Conservation (phyloP, 768 basidiomycete genomes). For the Coprinopsis cinerea region DNA sequence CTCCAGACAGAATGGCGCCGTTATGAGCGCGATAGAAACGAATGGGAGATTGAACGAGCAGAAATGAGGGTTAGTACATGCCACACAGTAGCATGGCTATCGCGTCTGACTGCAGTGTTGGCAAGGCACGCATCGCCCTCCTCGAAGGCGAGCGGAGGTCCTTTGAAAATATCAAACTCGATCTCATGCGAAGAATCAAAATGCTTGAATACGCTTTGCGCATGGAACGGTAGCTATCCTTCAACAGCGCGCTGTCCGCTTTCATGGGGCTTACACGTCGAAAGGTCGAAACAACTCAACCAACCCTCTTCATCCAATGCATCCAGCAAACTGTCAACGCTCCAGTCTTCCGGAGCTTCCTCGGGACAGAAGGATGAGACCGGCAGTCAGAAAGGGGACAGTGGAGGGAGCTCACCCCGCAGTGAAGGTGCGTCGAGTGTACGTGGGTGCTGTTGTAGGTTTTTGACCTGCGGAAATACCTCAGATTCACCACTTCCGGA, state of each 20-base stretch:
- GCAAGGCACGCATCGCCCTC: slow-evolving; percentile 90
- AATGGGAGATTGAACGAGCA: slow-evolving; percentile 99
- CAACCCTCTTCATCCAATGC: slow-evolving; percentile 53
- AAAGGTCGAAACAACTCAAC: slow-evolving; percentile 75
- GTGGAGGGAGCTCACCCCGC: slow-evolving; percentile 76
- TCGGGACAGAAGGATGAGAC: slow-evolving; percentile 66
- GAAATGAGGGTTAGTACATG: slow-evolving; percentile 86
- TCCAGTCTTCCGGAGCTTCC: slow-evolving; percentile 47
- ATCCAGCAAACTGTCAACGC: slow-evolving; percentile 58
- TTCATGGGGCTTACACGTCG: slow-evolving; percentile 16
- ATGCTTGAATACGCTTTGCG: slow-evolving; percentile 98
- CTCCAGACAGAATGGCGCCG: slow-evolving; percentile 97
- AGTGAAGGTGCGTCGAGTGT: slow-evolving; percentile 58
- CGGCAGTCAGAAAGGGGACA: slow-evolving; percentile 71
- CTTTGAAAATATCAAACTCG: slow-evolving; percentile 94
- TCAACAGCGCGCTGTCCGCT: slow-evolving; percentile 8
- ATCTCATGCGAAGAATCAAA: slow-evolving; percentile 94
- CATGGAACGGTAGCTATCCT: slow-evolving; percentile 77
- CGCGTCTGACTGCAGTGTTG: slow-evolving; percentile 21
- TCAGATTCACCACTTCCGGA: slow-evolving; percentile 75
- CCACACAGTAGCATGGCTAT: slow-evolving; percentile 16
- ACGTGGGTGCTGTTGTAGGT: background rate
- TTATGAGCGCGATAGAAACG: slow-evolving; percentile 97
- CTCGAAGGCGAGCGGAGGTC: slow-evolving; percentile 96
- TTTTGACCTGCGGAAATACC: slow-evolving; percentile 4